Conservation (phyloP, 176 grass and related monocot genomes). For the Carex pumila region DNA sequence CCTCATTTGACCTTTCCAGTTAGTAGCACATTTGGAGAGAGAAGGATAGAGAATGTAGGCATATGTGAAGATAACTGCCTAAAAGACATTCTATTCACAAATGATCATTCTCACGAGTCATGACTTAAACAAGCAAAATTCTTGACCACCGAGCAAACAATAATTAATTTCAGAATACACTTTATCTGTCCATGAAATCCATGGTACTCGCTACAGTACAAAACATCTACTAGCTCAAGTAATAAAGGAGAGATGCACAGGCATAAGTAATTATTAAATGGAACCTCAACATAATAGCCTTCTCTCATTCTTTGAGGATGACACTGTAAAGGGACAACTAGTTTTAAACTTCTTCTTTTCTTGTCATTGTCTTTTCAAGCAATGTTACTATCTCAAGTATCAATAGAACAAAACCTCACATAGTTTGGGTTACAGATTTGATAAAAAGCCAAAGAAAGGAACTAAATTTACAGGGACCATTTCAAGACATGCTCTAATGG, state of each 20-base stretch:
- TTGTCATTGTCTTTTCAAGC: background rate
- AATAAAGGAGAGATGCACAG: background rate
- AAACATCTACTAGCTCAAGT: background rate
- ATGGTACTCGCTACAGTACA: background rate
- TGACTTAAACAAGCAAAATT: background rate
- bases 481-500: background rate
- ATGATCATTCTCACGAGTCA: background rate
- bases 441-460: background rate
- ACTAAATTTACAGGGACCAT: constrained; percentile 2
- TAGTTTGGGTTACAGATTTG: background rate
- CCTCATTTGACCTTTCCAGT: background rate
- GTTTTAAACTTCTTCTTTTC: background rate
- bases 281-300: background rate
- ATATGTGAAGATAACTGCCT: background rate
- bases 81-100: background rate
- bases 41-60: background rate
- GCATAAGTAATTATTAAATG: background rate
- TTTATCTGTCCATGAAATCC: background rate
- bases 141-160: background rate
- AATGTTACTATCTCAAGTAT: background rate
- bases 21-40: background rate
- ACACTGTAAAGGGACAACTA: background rate
- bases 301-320: background rate
- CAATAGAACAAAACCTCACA: background rate
- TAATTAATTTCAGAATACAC: background rate